Conservation (phyloP, 371 early-diverging fungal genomes). For the Apophysomyces ossiformis region DNA sequence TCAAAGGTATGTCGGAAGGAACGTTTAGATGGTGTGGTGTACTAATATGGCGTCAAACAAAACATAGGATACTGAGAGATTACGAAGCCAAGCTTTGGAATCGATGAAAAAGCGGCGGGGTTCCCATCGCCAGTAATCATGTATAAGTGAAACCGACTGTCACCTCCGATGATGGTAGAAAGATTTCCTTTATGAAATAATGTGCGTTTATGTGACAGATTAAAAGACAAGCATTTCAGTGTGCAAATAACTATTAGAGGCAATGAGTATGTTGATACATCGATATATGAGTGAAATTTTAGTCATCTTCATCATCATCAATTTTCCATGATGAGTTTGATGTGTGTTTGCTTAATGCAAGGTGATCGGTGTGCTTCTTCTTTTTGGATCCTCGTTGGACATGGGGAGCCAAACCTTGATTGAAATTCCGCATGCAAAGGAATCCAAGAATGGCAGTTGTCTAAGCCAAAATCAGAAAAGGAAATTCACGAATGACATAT, state of each 20-base stretch:
- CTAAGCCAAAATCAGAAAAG: neutral
- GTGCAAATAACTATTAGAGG: neutral
- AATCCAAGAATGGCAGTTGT: slow-evolving; percentile 9
- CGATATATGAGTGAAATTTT: neutral
- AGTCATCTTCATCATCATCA: slow-evolving; percentile 39
- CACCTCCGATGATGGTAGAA: neutral
- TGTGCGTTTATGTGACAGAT: neutral
- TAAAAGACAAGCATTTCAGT: neutral
- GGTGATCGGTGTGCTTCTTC: slow-evolving; percentile 24
- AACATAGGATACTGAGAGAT: slow-evolving; percentile 15
- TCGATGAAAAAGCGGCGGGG: slow-evolving; percentile 25
- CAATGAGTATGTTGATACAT: neutral
- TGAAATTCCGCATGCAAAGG: slow-evolving; percentile 43
- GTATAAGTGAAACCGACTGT: neutral
- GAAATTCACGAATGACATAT: neutral
- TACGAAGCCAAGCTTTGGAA: slow-evolving; percentile 25
- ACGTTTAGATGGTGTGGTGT: neutral
- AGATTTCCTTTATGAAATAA: neutral
- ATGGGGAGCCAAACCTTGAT: slow-evolving; percentile 44
- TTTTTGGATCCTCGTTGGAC: slow-evolving; percentile 46
- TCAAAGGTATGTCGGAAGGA: neutral
- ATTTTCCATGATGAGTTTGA: slow-evolving; percentile 40
- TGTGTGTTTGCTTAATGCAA: slow-evolving; percentile 22
- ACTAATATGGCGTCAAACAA: neutral
- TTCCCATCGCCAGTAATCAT: neutral